A percentile compares a stretch with the other conserved stretches of the same genome.
These are phyloP conservation scores for Phytophthora capsici DNA, from an alignment of 352 stramenopile species.

Conservation along the genomic window DNA sequence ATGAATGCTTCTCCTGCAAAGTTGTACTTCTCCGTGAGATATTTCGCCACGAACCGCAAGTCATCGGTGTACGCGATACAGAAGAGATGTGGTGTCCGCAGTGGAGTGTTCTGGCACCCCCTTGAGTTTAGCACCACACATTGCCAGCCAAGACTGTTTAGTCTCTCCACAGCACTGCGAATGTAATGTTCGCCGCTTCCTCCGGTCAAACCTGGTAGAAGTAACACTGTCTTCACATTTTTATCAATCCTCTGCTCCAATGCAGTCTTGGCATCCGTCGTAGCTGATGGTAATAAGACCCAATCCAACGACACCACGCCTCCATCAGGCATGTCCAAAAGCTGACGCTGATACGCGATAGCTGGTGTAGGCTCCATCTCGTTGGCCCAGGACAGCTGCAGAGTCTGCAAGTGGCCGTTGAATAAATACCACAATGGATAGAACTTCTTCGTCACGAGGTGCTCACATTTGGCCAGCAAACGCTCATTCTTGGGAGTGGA, in stretches of 20 bases:
- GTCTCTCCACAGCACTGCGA: constrained; percentile 43
- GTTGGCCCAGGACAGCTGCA: constrained; percentile 52
- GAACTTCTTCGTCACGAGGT: constrained; percentile 55
- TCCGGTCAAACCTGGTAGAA: constrained; percentile 66
- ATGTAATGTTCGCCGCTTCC: constrained; percentile 77
- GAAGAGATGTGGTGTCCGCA: constrained; percentile 61
- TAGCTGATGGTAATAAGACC: constrained; percentile 39
- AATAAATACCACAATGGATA: constrained; percentile 66
- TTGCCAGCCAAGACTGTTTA: constrained; percentile 58
- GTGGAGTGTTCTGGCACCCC: constrained; percentile 58
- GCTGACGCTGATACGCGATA: constrained; percentile 61
- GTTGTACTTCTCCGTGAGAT: constrained; percentile 46
- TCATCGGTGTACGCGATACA: constrained; percentile 75
- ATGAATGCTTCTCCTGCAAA: constrained; percentile 51
- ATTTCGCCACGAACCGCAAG: constrained; percentile 51
- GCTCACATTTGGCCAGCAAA: constrained; percentile 45
- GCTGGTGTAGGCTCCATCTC: constrained; percentile 33
- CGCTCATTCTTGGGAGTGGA: constrained; percentile 41
- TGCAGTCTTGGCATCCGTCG: constrained; percentile 14
- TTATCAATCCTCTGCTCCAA: constrained; percentile 38
- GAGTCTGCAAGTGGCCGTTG: constrained; percentile 68
- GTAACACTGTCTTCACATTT: constrained; percentile 46
- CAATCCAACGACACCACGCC: constrained; percentile 77
- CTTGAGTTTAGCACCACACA: constrained; percentile 73
- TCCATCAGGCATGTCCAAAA: constrained; percentile 67